A percentile compares a stretch with the other conserved stretches of the same genome.
Conservation (phyloP, 2,329 filamentous ascomycete species). For the Hypoxylon sp. region DNA sequence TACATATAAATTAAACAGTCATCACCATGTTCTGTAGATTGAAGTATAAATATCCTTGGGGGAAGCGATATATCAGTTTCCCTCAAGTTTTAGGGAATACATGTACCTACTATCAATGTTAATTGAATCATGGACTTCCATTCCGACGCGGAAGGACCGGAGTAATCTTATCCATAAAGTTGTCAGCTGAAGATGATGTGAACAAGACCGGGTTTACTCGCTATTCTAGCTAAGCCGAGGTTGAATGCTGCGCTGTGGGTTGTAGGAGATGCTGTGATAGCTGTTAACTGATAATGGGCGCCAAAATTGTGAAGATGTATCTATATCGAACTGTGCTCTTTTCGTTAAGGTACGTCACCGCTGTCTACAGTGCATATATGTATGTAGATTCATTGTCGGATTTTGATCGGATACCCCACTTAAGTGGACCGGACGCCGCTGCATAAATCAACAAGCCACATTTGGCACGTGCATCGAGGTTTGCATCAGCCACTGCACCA, state of each 20-base stretch:
- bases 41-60: background rate
- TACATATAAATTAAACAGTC: background rate
- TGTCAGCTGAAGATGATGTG: background rate
- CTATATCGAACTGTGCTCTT: background rate
- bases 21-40: background rate
- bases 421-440: background rate
- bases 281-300: background rate
- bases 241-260: background rate
- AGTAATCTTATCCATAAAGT: slow-evolving; percentile 5
- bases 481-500: slow-evolving; percentile 39
- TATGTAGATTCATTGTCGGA: slow-evolving; percentile 1
- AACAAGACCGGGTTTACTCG: background rate
- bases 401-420: slow-evolving; percentile 2
- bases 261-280: background rate
- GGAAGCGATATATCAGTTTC: background rate
- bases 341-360: background rate
- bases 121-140: background rate
- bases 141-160: slow-evolving; percentile 11
- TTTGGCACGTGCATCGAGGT: slow-evolving; percentile 15
- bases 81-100: background rate
- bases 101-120: background rate
- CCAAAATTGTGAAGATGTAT: background rate
- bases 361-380: background rate
- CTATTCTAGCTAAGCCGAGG: background rate
- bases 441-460: slow-evolving; percentile 21